Evolutionary conservation across 306 rosid species (phyloP), one percentile per base, ranked within the genome.

Genomic region (Cyamopsis tetragonoloba): DNA sequence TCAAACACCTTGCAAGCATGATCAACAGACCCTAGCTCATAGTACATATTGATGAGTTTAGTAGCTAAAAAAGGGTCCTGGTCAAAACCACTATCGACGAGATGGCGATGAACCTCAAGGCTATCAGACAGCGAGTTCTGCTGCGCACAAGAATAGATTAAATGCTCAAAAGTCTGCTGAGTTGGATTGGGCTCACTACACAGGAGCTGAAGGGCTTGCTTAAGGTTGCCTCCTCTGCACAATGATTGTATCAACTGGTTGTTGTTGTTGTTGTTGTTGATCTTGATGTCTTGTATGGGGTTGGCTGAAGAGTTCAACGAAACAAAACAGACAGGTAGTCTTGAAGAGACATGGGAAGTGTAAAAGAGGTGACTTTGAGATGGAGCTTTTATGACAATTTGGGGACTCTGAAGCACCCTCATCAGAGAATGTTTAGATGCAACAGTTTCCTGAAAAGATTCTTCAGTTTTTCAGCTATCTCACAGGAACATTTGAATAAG

Each of bases 61-160:
- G 96, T 89, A 60, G 96, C 98, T 57, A 92, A 68, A 62, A 81
- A 92, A 0, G 96, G 96, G 54, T 92, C 98, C 24, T 85, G 92
- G 68, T 79, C 88, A 39, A 79, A 72, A 15, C 89, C 93, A 66
- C 70, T 75, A 10, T 77, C 51, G 39, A 74, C 79, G 20, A 92
- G 86, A 50, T 49, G 88, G 2, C 73, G 80, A 63, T 92, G 92
- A 55, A 92, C 81, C 1, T 77, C 70, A 53, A 82, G 22, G 39
- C 79, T 96, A 77, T 82, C 80, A 2, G 88, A 66, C 19, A 92
- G 92, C 6, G 98, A 87, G 22, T 81, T 76, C 19, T 83, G 76
- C 72, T 78, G 83, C n/a, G 73, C 73, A 73, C 96, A 90, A 32
- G 86, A 85, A 51, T 68, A 77, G 35, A 92, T 85, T 68, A 92